A percentile compares a stretch with the other conserved stretches of the same genome.
Conservation (phyloP, 257 asterid genomes). For the Cruciata laevipes region DNA sequence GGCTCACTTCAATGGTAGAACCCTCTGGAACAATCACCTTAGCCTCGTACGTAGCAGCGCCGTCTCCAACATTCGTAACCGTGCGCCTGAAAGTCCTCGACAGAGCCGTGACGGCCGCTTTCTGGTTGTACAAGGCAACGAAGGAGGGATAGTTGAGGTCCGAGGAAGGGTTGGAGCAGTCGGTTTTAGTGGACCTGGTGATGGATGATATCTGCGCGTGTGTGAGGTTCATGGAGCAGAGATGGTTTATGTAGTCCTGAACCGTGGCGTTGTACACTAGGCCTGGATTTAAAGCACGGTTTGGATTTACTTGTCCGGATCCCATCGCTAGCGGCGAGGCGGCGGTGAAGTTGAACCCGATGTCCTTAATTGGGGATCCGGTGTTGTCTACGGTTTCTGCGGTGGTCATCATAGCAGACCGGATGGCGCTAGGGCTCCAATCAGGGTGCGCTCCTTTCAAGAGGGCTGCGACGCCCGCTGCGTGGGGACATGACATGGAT, state of each 20-base stretch:
- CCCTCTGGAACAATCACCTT: constrained; percentile 6
- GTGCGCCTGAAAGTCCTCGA: constrained; percentile 1
- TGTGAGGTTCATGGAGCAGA: constrained; percentile 11
- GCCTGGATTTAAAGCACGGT: constrained; percentile 1
- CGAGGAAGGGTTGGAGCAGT: constrained; percentile 12
- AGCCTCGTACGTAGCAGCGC: constrained; percentile 5
- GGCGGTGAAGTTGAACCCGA: background rate
- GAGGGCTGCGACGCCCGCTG: constrained; percentile 21
- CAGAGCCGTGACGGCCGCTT: background rate
- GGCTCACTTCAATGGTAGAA: background rate
- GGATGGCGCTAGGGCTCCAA: constrained; percentile 23
- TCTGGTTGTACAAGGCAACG: background rate
- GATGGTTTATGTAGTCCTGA: constrained; percentile 1
- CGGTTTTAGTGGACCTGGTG: constrained; percentile 1
- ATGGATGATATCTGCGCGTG: background rate
- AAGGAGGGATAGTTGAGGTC: constrained; percentile 15
- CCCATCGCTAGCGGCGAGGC: constrained; percentile 19
- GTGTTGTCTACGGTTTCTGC: constrained; percentile 13
- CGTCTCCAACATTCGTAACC: constrained; percentile 1
- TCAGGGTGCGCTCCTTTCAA: constrained; percentile 18
- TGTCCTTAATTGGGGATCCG: constrained; percentile 11
- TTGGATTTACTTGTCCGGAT: constrained; percentile 10
- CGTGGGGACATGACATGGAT: constrained; percentile 23
- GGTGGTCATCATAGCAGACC: constrained; percentile 25
- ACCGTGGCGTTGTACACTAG: background rate